Evolutionary conservation across 768 basidiomycete genomes (phyloP).

Genomic region (Leucocoprinus leucothites): DNA sequence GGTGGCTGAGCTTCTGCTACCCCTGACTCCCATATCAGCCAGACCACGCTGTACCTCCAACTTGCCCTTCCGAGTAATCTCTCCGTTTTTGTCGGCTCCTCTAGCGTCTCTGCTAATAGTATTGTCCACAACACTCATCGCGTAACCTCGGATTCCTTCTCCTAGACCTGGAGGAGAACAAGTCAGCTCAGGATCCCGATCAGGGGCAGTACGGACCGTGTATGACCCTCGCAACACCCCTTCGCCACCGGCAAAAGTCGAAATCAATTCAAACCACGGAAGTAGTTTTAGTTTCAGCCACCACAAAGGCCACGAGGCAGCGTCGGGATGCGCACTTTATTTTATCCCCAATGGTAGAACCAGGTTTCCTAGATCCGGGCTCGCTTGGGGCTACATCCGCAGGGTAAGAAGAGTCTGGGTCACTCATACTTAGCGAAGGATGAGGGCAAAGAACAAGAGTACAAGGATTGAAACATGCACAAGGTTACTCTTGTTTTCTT

Average conservation of each 20-base stretch:
- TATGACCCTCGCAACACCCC: slow-evolving; percentile 32
- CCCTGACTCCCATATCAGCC: slow-evolving; percentile 21
- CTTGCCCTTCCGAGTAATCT: slow-evolving; percentile 33
- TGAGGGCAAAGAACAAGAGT: neutral
- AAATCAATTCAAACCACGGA: no score
- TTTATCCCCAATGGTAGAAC: slow-evolving; percentile 18
- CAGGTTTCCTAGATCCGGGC: slow-evolving; percentile 6
- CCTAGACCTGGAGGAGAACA: slow-evolving; percentile 31
- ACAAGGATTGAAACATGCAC: no score
- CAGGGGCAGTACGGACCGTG: slow-evolving; percentile 26
- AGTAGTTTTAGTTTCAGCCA: neutral
- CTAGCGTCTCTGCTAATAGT: slow-evolving; percentile 22
- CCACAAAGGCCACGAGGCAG: neutral
- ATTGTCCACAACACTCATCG: slow-evolving; percentile 37
- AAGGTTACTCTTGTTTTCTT: neutral
- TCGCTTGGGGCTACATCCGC: neutral
- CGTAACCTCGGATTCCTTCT: slow-evolving; percentile 42
- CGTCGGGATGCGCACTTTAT: slow-evolving; percentile 18
- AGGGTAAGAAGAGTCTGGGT: neutral
- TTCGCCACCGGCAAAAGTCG: slow-evolving; percentile 12
- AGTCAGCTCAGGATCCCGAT: neutral
- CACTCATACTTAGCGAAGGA: neutral
- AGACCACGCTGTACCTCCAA: slow-evolving; percentile 38
- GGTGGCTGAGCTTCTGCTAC: neutral
- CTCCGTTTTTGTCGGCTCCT: slow-evolving; percentile 24